Base-by-base conservation (phyloP, 1,284 basidiomycete genomes). In the Cryptococcus sp. region DNA sequence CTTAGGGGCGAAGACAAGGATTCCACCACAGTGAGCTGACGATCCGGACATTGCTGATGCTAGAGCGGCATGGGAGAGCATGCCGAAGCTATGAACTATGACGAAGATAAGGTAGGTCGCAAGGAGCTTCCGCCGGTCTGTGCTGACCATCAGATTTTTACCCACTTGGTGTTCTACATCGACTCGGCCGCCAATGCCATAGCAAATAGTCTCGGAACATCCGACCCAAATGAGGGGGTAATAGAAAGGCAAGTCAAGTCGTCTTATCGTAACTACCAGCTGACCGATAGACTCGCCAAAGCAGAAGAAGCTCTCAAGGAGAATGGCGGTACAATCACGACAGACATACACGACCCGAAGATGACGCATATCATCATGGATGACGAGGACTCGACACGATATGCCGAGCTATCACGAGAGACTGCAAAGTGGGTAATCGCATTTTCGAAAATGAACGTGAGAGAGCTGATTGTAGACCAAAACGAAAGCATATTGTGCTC, bases 301-400 rank as follows among this genome's bases (percentile, higher is more conserved):
- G 64, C 86, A 3, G 69, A 75, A 9, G 70, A 72, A 48, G 65
- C 77, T 12, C 82, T 94, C 45, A 69, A 58, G 10, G 75, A 79
- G 2, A 81, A 87, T 56, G 89, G 89, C 31, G 91, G 90, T 1
- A 78, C 74, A 42, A 63, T 90, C 16, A 81, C 66, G 0, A 50
- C 78, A 4, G 79, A 79, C 48, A 74, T 94, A 2, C 71, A 80
- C 45, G 81, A 93, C 45, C 78, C 82, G 6, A 86, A 84, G 61
- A 74, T 94, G 28, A 93, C 91, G 0, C 91, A 94, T 67, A 74
- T 94, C 35, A 76, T 94, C 35, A 69, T 91, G 50, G 86, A 92
- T 70, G 58, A 67, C 28, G 61, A 66, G 5, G 68, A 71, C 48
- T 60, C 65, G 2, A 59, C 44, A 52, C 80, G 88, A 34, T 81